A percentile compares a stretch with the other conserved stretches of the same genome.
Conservation (phyloP, 140 eudicot genomes). For the Ambrosia hybrid region DNA sequence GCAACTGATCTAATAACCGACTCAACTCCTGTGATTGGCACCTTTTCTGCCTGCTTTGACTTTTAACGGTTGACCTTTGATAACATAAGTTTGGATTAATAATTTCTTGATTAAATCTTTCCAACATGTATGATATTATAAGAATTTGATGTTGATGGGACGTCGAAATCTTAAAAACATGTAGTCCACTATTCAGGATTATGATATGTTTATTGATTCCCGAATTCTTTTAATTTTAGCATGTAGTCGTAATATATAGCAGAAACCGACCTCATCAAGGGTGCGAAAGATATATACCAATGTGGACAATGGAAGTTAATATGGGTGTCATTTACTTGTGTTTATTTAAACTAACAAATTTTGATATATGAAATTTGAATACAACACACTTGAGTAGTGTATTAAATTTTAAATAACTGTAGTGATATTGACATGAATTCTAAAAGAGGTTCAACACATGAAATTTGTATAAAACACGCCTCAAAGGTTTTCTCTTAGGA, state of each 20-base stretch:
- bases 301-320: background rate
- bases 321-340: too few species aligned
- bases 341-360: background rate
- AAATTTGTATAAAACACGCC: background rate
- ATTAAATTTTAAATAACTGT: background rate
- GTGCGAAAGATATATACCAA: background rate
- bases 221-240: background rate
- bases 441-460: conserved; percentile 1
- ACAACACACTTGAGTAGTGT: background rate
- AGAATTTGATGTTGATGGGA: background rate
- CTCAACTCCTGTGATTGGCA: too few species aligned
- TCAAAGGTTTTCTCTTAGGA: background rate
- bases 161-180: background rate
- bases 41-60: too few species aligned
- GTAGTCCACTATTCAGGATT: background rate
- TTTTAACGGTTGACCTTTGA: too few species aligned
- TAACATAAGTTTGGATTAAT: too few species aligned
- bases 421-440: background rate
- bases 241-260: too few species aligned
- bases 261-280: too few species aligned
- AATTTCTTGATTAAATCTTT: too few species aligned
- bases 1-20: too few species aligned
- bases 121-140: background rate
- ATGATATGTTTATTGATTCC: background rate
- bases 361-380: background rate